phyloP scores from a whole-genome alignment of 192 early-diverging fungal genomes.

The Mortierella antarctica region DNA sequence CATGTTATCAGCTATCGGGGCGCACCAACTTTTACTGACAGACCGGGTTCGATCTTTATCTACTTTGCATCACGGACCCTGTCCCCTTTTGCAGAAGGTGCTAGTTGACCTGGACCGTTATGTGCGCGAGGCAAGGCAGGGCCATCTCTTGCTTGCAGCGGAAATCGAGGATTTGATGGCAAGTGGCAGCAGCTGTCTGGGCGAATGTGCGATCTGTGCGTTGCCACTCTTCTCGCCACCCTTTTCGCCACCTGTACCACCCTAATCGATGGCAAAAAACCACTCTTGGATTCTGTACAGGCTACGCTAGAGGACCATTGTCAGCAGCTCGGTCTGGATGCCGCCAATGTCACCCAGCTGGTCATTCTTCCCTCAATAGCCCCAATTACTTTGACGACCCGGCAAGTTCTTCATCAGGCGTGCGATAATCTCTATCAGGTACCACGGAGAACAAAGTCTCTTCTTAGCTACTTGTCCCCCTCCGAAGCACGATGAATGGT shows the following conservation, averaged over 20 bases:
- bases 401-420: constrained; percentile 21
- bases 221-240: constrained; percentile 5
- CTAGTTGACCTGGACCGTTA: constrained; percentile 55
- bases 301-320: constrained; percentile 28
- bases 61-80: no score
- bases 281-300: constrained; percentile 4
- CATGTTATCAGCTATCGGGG: no score
- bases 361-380: constrained; percentile 10
- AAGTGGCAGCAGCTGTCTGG: constrained; percentile 3
- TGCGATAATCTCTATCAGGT: constrained; percentile 43
- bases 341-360: constrained; percentile 36
- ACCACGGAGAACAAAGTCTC: neutral
- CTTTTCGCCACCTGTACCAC: constrained; percentile 2
- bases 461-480: neutral
- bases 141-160: constrained; percentile 52
- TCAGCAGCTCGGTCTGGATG: constrained; percentile 33
- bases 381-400: constrained; percentile 29
- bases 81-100: constrained; percentile 42
- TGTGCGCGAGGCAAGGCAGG: constrained; percentile 43
- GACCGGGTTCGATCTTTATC: no score
- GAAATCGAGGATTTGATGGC: constrained; percentile 65
- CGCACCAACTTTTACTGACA: no score
- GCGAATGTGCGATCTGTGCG: neutral
- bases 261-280: neutral
- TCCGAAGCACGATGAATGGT: no score